Conservation (phyloP, 140 eudicot genomes). For the Bidens hawaiensis region DNA sequence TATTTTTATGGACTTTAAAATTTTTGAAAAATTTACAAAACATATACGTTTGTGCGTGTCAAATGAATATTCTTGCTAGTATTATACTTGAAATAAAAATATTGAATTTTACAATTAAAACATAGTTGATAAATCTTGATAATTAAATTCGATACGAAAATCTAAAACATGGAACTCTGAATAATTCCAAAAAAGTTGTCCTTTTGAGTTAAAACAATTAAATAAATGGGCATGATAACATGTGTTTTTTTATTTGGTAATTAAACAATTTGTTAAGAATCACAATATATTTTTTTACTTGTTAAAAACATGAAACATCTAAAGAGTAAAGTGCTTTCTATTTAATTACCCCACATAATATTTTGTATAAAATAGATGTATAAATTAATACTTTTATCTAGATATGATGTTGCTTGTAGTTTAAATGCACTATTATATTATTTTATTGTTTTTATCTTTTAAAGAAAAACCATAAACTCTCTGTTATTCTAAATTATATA, state of each 20-base stretch:
- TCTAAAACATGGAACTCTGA: constrained; percentile 4
- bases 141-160: not conserved
- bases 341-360: not conserved
- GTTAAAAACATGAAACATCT: constrained; percentile 4
- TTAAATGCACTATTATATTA: constrained; percentile 14
- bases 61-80: not conserved
- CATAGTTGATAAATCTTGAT: not conserved
- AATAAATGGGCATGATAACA: constrained; percentile 7
- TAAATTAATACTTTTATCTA: constrained; percentile 8
- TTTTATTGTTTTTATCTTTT: too few relatives aligned
- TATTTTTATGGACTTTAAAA: too few relatives aligned
- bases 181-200: constrained; percentile 5
- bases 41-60: not conserved
- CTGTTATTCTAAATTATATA: too few relatives aligned
- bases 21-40: not conserved
- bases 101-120: not conserved
- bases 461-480: too few relatives aligned
- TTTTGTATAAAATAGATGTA: not conserved
- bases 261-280: not conserved
- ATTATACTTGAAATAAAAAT: not conserved
- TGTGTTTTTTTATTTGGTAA: not conserved
- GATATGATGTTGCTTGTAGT: constrained; percentile 18
- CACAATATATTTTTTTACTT: constrained; percentile 7
- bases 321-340: constrained; percentile 9
- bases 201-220: not conserved